Evolutionary conservation across 2,329 filamentous ascomycete species (phyloP).

Genomic region (Claviceps digitariae): DNA sequence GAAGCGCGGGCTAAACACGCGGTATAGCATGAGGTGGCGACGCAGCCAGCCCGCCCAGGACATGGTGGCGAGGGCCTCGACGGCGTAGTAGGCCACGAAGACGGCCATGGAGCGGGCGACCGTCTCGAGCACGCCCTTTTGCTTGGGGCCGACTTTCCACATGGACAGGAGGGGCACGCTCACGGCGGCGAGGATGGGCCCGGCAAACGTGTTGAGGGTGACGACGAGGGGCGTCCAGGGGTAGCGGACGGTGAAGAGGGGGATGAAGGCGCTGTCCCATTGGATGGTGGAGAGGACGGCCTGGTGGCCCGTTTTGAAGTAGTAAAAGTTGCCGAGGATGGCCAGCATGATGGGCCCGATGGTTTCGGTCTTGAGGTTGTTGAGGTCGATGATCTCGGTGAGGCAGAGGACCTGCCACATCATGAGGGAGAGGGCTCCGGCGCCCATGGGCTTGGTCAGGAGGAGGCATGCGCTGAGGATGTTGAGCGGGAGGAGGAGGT

Average conservation of each 20-base stretch:
- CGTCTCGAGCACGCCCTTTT: slow-evolving; percentile 53
- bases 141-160: slow-evolving; percentile 78
- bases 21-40: slow-evolving; percentile 89
- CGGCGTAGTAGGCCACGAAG: slow-evolving; percentile 71
- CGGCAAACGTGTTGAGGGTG: slow-evolving; percentile 73
- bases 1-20: slow-evolving; percentile 84
- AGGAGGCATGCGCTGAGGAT: slow-evolving; percentile 65
- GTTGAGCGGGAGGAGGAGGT: slow-evolving; percentile 70
- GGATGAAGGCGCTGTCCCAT: slow-evolving; percentile 92
- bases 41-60: slow-evolving; percentile 80
- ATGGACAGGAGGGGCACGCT: slow-evolving; percentile 70
- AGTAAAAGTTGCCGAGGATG: slow-evolving; percentile 85
- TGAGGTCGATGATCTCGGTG: slow-evolving; percentile 49
- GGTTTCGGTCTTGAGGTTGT: slow-evolving; percentile 47
- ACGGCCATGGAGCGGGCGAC: slow-evolving; percentile 58
- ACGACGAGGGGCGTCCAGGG: slow-evolving; percentile 80
- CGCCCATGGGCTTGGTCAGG: slow-evolving; percentile 89
- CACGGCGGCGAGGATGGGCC: slow-evolving; percentile 70
- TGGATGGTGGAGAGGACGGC: slow-evolving; percentile 78
- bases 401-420: slow-evolving; percentile 80
- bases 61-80: slow-evolving; percentile 73
- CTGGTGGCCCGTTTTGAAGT: slow-evolving; percentile 96
- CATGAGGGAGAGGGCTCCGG: slow-evolving; percentile 67
- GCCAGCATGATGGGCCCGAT: slow-evolving; percentile 77
- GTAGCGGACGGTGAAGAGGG: slow-evolving; percentile 68